Evolutionary conservation across 179 eudicot species (phyloP), one percentile per base, ranked within the genome.

Genomic region (Dionaea muscipula): DNA sequence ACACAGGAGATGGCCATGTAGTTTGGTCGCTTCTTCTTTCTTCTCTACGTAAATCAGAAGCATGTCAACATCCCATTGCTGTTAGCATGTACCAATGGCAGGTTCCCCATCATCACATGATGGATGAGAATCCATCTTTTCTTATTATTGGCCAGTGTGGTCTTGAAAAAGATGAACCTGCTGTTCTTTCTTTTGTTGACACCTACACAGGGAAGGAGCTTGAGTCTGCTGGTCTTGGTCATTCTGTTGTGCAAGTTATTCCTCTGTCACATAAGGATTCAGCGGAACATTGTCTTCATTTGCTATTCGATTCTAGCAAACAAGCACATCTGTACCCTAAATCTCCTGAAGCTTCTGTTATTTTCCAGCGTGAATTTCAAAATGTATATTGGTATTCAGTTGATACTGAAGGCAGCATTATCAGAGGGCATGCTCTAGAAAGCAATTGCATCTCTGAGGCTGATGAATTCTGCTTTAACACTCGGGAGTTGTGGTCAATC

Each of bases 21-120:
- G 85, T 93, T 61, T 93, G 99, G 99, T 89, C 99, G 36, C 71
- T 61, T 24, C 68, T 81, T 52, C 64, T 93, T 57, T 74, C 76
- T 45, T 65, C 83, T 62, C 72, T 93, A 62, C 83, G 80, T 23
- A 76, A 75, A 72, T 76, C 99, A 50, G 82, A 78, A 54, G 65
- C 56, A 57, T 93, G 99, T 64, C 53, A 75, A 67, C 52, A 28
- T 61, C 96, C 99, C 12, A 68, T 55, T 54, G 90, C 82, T 43
- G 78, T 82, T 47, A 81, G 75, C 44, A 47, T 93, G 53, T 81
- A 83, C 61, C 90, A 75, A 56, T 93, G 99, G 99, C 99, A 89
- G 76, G 81, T 78, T 59, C 99, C 99, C 33, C 99, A 93, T 67
- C 96, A 93, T 70, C 99, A 89, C 53, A 96, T 90, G 51, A 36